Conservation (phyloP, 257 asterid species). For the Solanum infundibuliforme region DNA sequence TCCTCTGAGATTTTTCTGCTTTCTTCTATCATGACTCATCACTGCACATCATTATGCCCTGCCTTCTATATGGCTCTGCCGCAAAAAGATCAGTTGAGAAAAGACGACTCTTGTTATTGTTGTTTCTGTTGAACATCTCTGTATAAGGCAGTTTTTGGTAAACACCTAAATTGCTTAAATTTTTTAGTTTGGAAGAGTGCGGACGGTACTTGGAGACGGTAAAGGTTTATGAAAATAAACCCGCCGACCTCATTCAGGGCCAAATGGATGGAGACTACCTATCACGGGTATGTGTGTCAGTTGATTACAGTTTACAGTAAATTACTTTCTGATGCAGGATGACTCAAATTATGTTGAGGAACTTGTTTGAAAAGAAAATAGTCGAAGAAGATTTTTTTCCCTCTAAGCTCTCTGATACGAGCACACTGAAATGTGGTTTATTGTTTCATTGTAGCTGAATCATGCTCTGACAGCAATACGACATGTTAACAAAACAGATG, state of each 20-base stretch:
- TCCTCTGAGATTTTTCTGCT: not conserved
- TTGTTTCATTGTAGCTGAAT: conserved; percentile 37
- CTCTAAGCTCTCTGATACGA: not conserved
- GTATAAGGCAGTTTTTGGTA: not conserved
- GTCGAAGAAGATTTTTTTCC: not conserved
- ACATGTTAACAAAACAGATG: conserved; percentile 98
- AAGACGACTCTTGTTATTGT: not conserved
- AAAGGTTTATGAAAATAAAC: conserved; percentile 89
- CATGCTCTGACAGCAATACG: conserved; percentile 87
- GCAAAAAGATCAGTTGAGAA: not conserved
- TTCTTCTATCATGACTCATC: not conserved
- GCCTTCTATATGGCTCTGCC: not conserved
- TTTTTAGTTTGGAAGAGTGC: conserved; percentile 86
- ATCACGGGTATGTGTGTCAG: conserved; percentile 51
- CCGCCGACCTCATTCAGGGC: conserved; percentile 96
- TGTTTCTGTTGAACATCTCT: not conserved
- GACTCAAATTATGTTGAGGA: not conserved
- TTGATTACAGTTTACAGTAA: not conserved
- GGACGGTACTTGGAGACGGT: conserved; percentile 94
- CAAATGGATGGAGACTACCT: conserved; percentile 90
- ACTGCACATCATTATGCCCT: not conserved
- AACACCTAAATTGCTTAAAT: not conserved
- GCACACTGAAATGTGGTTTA: conserved; percentile 3
- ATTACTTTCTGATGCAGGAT: not conserved
- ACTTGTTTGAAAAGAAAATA: not conserved